Base-by-base conservation (phyloP, 1,284 basidiomycete species). In the Schizophyllum amplum region DNA sequence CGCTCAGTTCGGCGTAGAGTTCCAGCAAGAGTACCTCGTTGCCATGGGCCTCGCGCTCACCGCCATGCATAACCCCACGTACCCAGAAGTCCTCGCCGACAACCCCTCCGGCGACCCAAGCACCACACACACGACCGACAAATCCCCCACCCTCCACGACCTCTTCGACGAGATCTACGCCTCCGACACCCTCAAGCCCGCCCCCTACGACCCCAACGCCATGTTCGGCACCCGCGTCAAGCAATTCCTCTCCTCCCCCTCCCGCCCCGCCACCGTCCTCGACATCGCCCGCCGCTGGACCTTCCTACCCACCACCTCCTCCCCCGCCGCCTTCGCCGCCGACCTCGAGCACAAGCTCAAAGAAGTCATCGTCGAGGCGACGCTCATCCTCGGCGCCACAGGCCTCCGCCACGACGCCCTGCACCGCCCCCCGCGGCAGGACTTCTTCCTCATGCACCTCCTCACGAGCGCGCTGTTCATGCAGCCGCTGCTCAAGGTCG, bases 401-500 rank as follows among this genome's bases (percentile, higher is more conserved):
- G 76, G 82, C 9, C 21, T 25, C 0, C 56, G 57, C 11, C 22
- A 51, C 24, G 54, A 52, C 53, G 73, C 74, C 56, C 71, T 68
- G 48, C 82, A 79, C 0, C 69, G 75, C 51, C 74, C 76, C 59
- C 75, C 78, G 1, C 74, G 83, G 11, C 69, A 86, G 26, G 86
- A 87, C 66, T 88, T 88, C 72, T 85, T 86, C 78, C 69, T 89
- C 61, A 84, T 87, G 84, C 87, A 89, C 68, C 61, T 82, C 24
- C 72, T 87, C 53, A 87, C 81, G 4, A 80, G 80, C 15, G 77
- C 82, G 4, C 64, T 86, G 21, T 86, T 87, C 72, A 61, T 89
- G 13, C 77, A 78, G 13, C 73, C 80, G 0, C 70, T 81, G 56
- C 62, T 83, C 20, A 55, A 59, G 2, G 66, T 69, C 4, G 63